Evolutionary conservation across 2,329 filamentous ascomycete species (phyloP).

Genomic region (Claviceps capensis): DNA sequence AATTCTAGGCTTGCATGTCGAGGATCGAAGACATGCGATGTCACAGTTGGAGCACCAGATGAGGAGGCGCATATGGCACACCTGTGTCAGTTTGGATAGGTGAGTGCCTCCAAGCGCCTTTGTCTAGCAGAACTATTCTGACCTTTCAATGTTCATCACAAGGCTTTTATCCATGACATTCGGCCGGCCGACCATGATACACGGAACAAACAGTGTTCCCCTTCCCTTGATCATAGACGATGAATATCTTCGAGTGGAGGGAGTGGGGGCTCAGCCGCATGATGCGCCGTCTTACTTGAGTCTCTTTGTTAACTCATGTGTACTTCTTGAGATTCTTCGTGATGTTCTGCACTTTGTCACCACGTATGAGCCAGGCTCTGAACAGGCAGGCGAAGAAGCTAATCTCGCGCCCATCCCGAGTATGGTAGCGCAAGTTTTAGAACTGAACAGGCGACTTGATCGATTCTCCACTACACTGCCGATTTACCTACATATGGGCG

Average conservation of each 20-base stretch:
- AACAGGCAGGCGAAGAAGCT: neutral
- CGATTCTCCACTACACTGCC: conserved; percentile 1
- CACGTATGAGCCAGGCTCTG: neutral
- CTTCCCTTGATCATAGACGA: neutral
- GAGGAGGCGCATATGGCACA: conserved; percentile 3
- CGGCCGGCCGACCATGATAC: conserved; percentile 2
- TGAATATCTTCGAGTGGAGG: conserved; percentile 1
- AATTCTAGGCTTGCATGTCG: conserved; percentile 1
- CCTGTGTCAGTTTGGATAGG: conserved; percentile 2
- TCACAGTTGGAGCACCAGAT: conserved; percentile 2
- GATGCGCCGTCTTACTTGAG: neutral
- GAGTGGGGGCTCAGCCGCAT: neutral
- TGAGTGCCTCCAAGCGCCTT: neutral
- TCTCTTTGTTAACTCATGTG: conserved; percentile 1
- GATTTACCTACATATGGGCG: neutral
- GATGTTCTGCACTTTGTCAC: conserved; percentile 1
- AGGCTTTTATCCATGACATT: conserved; percentile 5
- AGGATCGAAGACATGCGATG: neutral
- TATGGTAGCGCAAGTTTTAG: neutral
- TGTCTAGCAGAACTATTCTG: neutral
- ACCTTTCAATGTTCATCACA: neutral
- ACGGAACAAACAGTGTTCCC: neutral
- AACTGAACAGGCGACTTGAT: conserved; percentile 2
- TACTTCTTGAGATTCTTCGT: neutral
- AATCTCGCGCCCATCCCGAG: neutral